phyloP scores from a whole-genome alignment of 495 filamentous ascomycete species.

The Neurospora terricola region DNA sequence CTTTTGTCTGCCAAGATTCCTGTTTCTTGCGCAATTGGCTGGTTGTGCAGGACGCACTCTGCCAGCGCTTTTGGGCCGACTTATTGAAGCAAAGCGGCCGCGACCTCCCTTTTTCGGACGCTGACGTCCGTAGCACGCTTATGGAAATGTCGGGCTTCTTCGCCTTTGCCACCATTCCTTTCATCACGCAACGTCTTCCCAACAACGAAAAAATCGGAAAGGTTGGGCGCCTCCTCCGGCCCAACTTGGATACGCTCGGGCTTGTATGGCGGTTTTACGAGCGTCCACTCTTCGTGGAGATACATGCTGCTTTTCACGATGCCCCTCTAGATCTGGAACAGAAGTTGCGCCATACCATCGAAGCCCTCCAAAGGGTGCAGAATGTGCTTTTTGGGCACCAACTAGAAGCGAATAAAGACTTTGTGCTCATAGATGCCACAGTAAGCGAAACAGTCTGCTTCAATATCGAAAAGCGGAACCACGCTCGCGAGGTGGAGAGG shows the following conservation, averaged over 20 bases:
- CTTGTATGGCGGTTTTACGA: background rate
- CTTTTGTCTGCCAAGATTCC: background rate
- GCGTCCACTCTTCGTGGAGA: background rate
- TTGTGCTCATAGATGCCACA: too few relatives aligned
- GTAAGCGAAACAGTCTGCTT: too few relatives aligned
- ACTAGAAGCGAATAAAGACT: too few relatives aligned
- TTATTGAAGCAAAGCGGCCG: too few relatives aligned
- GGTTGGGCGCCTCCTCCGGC: background rate
- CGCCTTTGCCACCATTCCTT: background rate
- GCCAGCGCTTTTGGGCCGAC: background rate
- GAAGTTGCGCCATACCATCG: too few relatives aligned
- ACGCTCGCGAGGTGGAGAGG: too few relatives aligned
- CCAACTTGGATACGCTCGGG: background rate
- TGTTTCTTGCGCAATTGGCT: background rate
- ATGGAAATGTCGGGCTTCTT: background rate
- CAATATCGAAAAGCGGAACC: too few relatives aligned
- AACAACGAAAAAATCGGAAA: background rate
- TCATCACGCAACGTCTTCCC: background rate
- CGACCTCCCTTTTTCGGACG: too few relatives aligned
- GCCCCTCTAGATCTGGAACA: too few relatives aligned
- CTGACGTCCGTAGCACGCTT: background rate
- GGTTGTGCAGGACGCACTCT: background rate
- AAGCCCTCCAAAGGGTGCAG: too few relatives aligned
- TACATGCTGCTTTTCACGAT: background rate
- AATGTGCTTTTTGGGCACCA: too few relatives aligned